Evolutionary conservation across 495 filamentous ascomycete species (phyloP).

Genomic region (Penicillium taxi): DNA sequence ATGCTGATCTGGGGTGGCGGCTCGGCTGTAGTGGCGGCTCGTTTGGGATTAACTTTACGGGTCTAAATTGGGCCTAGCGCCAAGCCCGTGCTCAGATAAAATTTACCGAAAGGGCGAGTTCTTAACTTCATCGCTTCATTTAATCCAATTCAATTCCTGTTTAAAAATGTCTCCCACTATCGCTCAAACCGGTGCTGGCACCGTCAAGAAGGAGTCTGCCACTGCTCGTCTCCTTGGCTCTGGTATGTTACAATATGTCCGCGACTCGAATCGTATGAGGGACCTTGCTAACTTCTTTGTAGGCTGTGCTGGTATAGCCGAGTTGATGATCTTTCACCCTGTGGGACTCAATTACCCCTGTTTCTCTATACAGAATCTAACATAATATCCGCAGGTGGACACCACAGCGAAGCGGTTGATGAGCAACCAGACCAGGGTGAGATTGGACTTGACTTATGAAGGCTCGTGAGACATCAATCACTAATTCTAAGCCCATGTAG

Average conservation of each 20-base stretch:
- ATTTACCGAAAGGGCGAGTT: constrained; percentile 19
- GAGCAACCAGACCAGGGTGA: constrained; percentile 84
- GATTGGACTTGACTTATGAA: constrained; percentile 8
- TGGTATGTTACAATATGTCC: constrained; percentile 46
- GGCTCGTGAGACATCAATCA: constrained; percentile 3
- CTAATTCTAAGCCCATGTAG: constrained; percentile 28
- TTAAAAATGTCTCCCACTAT: constrained; percentile 47
- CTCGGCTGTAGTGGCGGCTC: too few relatives aligned
- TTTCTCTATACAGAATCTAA: constrained; percentile 12
- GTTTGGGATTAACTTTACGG: too few relatives aligned
- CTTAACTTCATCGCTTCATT: constrained; percentile 13
- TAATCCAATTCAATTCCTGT: constrained; percentile 9
- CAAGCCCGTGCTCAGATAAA: constrained; percentile 17
- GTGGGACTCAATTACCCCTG: constrained; percentile 40
- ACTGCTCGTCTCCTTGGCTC: constrained; percentile 82
- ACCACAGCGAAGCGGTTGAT: constrained; percentile 98
- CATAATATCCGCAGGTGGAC: constrained; percentile 59
- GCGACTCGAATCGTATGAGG: background rate
- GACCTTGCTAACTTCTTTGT: constrained; percentile 16
- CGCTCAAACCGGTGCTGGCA: constrained; percentile 37
- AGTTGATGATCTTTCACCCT: constrained; percentile 94
- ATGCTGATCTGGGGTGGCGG: too few relatives aligned
- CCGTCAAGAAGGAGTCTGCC: constrained; percentile 80
- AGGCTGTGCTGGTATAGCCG: constrained; percentile 93
- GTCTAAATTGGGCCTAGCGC: constrained; percentile 25